Percentiles rank a stretch among this genome's conserved stretches.
Evolutionary conservation across 2,329 filamentous ascomycete genomes (phyloP).

Genomic region (Trichoderma sp.): DNA sequence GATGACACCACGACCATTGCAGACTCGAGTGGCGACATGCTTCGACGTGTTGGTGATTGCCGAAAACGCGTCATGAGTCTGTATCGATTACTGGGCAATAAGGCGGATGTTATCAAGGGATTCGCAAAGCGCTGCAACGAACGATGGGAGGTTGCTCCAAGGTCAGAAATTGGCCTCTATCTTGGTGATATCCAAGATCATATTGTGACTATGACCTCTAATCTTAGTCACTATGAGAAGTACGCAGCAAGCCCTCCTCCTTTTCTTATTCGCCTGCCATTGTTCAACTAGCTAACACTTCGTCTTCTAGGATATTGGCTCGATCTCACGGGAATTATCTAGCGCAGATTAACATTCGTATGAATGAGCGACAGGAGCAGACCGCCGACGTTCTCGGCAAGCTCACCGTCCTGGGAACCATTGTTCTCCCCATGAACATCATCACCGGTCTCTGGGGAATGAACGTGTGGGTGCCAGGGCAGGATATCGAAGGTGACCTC

Average conservation of each 20-base stretch:
- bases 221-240: slow-evolving; percentile 95
- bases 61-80: slow-evolving; percentile 97
- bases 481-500: slow-evolving; percentile 74
- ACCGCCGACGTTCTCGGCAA: slow-evolving; percentile 94
- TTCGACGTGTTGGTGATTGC: slow-evolving; percentile 88
- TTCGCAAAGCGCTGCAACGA: slow-evolving; percentile 99
- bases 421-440: slow-evolving; percentile 98
- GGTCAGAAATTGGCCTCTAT: slow-evolving; percentile 96
- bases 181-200: slow-evolving; percentile 98
- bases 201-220: slow-evolving; percentile 98
- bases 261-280: neutral
- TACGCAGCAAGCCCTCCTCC: slow-evolving; percentile 45
- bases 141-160: slow-evolving; percentile 92
- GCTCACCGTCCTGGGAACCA: slow-evolving; percentile 92
- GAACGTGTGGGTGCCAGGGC: slow-evolving; percentile 96
- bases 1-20: slow-evolving; percentile 47
- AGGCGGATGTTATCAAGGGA: slow-evolving; percentile 98
- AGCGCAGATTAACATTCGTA: slow-evolving; percentile 98
- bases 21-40: slow-evolving; percentile 73
- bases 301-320: slow-evolving; percentile 69
- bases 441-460: slow-evolving; percentile 98
- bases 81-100: slow-evolving; percentile 90
- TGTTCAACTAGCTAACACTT: neutral
- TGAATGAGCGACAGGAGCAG: slow-evolving; percentile 96
- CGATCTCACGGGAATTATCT: slow-evolving; percentile 95